Evolutionary conservation across 2,329 filamentous ascomycete species (phyloP).

Genomic region (Tolypocladium tropicale): DNA sequence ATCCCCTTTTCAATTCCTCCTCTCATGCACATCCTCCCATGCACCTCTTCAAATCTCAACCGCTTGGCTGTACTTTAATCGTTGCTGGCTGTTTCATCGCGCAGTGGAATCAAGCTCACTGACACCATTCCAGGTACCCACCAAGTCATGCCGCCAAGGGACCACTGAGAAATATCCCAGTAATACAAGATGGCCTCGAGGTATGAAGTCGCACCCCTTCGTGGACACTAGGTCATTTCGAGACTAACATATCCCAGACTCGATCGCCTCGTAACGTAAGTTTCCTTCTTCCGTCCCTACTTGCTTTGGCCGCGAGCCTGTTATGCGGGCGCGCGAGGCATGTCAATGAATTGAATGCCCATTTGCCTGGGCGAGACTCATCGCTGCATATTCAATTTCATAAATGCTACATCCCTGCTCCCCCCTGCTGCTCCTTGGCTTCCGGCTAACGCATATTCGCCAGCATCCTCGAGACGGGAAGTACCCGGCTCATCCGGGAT

Average conservation of each 20-base stretch:
- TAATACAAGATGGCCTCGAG: slow-evolving; percentile 46
- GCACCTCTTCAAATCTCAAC: neutral
- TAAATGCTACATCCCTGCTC: neutral
- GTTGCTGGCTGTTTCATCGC: neutral
- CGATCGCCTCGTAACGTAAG: slow-evolving; percentile 80
- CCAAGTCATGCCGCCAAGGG: slow-evolving; percentile 17
- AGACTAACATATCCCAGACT: slow-evolving; percentile 41
- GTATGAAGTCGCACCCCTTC: slow-evolving; percentile 19
- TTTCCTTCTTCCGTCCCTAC: slow-evolving; percentile 14
- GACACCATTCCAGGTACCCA: neutral
- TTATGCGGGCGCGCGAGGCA: neutral
- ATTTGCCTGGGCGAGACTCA: neutral
- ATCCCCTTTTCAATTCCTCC: neutral
- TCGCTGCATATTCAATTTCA: neutral
- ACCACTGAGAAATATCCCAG: slow-evolving; percentile 9
- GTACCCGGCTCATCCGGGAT: slow-evolving; percentile 89
- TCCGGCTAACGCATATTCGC: neutral
- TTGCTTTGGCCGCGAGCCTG: neutral
- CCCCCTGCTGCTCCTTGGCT: neutral
- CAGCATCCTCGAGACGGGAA: slow-evolving; percentile 93
- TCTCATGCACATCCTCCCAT: neutral
- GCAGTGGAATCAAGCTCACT: neutral
- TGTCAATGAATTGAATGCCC: neutral
- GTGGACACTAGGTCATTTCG: neutral
- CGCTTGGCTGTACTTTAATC: neutral